These are phyloP conservation scores for Exophiala dermatitidis DNA, from an alignment of 2,329 filamentous ascomycete species.

Conservation along the genomic window DNA sequence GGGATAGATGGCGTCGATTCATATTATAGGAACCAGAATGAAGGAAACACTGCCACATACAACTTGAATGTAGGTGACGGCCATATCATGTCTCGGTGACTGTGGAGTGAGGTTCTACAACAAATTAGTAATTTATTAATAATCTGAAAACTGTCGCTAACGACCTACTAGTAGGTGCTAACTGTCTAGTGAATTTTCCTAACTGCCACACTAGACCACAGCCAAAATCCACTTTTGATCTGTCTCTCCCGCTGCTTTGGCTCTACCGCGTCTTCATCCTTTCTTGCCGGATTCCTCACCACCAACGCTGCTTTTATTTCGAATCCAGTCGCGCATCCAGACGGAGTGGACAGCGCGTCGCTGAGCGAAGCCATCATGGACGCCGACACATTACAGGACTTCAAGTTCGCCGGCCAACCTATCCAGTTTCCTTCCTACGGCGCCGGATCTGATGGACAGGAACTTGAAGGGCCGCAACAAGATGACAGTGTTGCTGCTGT, in stretches of 20 bases:
- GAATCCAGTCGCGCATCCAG: slow-evolving; percentile 1
- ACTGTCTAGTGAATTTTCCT: no score
- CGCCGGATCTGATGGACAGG: slow-evolving; percentile 1
- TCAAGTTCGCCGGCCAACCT: slow-evolving; percentile 14
- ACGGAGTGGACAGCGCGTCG: background rate
- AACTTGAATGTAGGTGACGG: no score
- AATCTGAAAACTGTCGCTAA: no score
- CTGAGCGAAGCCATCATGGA: slow-evolving; percentile 9
- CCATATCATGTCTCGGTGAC: no score
- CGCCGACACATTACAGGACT: slow-evolving; percentile 13
- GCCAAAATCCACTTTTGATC: background rate
- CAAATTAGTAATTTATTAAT: no score
- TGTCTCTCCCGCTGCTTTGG: slow-evolving; percentile 1
- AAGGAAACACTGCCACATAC: no score
- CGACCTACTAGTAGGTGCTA: no score
- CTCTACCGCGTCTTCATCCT: background rate
- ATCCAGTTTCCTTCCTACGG: slow-evolving; percentile 14
- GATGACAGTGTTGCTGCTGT: slow-evolving; percentile 6
- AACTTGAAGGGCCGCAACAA: background rate
- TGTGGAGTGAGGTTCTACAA: no score
- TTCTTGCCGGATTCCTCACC: slow-evolving; percentile 5
- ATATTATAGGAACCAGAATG: no score
- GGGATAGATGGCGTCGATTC: no score
- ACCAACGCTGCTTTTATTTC: slow-evolving; percentile 1
- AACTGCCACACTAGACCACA: background rate